A percentile compares a stretch with the other conserved stretches of the same genome.
These are phyloP conservation scores for Suillus paluster DNA, from an alignment of 768 basidiomycete species.

Conservation along the genomic window DNA sequence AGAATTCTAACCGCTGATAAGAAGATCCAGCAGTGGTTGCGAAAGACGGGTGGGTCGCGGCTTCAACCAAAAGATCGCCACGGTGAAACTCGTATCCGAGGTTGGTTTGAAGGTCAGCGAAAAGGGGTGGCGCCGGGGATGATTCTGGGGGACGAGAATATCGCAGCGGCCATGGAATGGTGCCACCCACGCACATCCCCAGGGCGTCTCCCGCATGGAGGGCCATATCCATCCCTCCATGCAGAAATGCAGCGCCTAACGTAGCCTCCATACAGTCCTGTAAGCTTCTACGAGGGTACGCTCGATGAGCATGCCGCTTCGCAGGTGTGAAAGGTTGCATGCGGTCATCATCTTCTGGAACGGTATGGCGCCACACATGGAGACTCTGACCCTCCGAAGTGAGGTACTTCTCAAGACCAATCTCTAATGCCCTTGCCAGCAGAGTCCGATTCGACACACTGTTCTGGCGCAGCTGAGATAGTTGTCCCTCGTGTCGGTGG, in stretches of 20 bases:
- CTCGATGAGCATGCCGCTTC: slow-evolving; percentile 42
- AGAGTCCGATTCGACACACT: slow-evolving; percentile 75
- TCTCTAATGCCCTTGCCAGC: slow-evolving; percentile 64
- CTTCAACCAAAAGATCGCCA: slow-evolving; percentile 70
- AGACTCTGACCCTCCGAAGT: slow-evolving; percentile 60
- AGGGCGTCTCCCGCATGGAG: slow-evolving; percentile 66
- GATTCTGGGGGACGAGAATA: slow-evolving; percentile 42
- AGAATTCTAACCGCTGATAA: slow-evolving; percentile 87
- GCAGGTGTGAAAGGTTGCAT: slow-evolving; percentile 32
- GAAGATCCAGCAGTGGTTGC: slow-evolving; percentile 55
- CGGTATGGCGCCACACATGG: slow-evolving; percentile 61
- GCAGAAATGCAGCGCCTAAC: slow-evolving; percentile 74
- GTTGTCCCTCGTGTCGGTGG: slow-evolving; percentile 82
- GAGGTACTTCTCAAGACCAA: slow-evolving; percentile 65
- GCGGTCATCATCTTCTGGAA: slow-evolving; percentile 43
- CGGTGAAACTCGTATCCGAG: slow-evolving; percentile 75
- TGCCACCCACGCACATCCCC: slow-evolving; percentile 75
- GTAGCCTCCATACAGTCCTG: slow-evolving; percentile 91
- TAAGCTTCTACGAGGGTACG: slow-evolving; percentile 68
- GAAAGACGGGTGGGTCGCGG: slow-evolving; percentile 87
- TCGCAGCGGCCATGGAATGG: slow-evolving; percentile 67
- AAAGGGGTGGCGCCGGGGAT: slow-evolving; percentile 48
- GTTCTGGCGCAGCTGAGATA: slow-evolving; percentile 64
- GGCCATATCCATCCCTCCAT: slow-evolving; percentile 74
- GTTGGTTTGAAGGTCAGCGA: slow-evolving; percentile 57